These are phyloP conservation scores for Penicillium lividum DNA, from an alignment of 495 filamentous ascomycete species.

Conservation along the genomic window DNA sequence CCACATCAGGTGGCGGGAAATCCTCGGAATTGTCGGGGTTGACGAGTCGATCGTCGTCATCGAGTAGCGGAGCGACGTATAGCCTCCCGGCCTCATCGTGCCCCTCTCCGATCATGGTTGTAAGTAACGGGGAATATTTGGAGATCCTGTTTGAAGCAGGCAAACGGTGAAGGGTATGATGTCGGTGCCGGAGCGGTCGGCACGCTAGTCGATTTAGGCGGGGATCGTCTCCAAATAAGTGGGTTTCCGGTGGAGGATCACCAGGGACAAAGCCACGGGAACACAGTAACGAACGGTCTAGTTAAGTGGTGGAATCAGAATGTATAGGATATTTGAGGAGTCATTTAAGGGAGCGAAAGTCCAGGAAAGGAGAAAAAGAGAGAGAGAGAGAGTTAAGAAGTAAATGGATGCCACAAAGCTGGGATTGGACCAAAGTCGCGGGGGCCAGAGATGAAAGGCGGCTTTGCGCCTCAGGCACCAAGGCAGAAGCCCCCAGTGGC, in stretches of 20 bases:
- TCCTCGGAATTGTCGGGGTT: conserved; percentile 46
- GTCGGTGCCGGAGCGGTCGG: conserved; percentile 25
- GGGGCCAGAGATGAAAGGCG: neutral
- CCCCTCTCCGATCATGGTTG: conserved; percentile 40
- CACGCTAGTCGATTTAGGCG: conserved; percentile 22
- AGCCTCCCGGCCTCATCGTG: conserved; percentile 36
- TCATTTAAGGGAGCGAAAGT: neutral
- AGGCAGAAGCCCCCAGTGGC: neutral
- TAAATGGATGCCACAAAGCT: neutral
- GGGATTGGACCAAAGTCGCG: neutral
- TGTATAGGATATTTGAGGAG: too few relatives aligned
- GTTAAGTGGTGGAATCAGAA: neutral
- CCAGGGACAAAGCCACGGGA: conserved; percentile 11
- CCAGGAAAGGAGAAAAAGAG: neutral
- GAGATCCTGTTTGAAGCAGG: conserved; percentile 7
- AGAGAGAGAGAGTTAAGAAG: too few relatives aligned
- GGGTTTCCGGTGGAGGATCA: conserved; percentile 21
- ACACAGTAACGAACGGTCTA: neutral
- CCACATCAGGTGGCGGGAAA: conserved; percentile 38
- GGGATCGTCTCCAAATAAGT: conserved; percentile 21
- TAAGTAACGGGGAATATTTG: neutral
- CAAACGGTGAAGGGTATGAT: conserved; percentile 24
- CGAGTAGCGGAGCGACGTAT: conserved; percentile 37
- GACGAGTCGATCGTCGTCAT: conserved; percentile 38
- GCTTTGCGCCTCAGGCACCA: neutral